Evolutionary conservation across 2,329 filamentous ascomycete genomes (phyloP), one percentile per base, ranked within the genome.

Genomic region (Cladophialophora bantiana): DNA sequence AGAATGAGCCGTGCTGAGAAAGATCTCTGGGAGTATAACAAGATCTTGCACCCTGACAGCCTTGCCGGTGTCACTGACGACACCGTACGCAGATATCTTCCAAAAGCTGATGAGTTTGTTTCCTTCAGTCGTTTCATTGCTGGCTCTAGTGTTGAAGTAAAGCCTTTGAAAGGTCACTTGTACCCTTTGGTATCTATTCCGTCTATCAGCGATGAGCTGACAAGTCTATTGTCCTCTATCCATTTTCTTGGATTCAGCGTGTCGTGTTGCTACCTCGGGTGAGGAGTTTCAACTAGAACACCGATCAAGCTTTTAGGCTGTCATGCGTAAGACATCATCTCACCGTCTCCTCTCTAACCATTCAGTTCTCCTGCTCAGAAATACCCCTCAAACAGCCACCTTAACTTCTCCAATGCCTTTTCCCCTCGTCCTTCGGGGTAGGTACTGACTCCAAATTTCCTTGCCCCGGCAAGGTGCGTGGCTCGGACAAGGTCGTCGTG

Each of bases 381-480:
- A 59, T 73, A 73, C 4, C 71, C 91, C 1, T 94, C 93, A 81
- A 97, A 98, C 65, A 99, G 81, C 84, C 91, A 99, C 75, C 90
- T 86, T 61, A 97, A 82, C 81, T 88, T 94, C 85, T 92, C 87
- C 80, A 90, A 85, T 1, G 90, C 91, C 78, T 94, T 90, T 13
- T 86, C 83, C 68, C 86, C 86, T 74, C 93, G 87, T 32, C 92
- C 92, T 57, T 88, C 86, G 48, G 89, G 87, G 77, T 93, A 91
- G 57, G 94, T 97, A 82, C 94, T 96, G 70, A 96, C 87, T 48
- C 92, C 92, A 70, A 92, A 93, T 76, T 90, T 90, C 67, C 89
- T 88, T 40, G 86, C 85, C 13, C 92, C 92, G 75, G 89, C 89
- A 77, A 93, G 87, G 79, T 97, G 93, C 84, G 90, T 94, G 31